Base-by-base conservation (phyloP, 306 rosid genomes). In the Prunus dulcis region DNA sequence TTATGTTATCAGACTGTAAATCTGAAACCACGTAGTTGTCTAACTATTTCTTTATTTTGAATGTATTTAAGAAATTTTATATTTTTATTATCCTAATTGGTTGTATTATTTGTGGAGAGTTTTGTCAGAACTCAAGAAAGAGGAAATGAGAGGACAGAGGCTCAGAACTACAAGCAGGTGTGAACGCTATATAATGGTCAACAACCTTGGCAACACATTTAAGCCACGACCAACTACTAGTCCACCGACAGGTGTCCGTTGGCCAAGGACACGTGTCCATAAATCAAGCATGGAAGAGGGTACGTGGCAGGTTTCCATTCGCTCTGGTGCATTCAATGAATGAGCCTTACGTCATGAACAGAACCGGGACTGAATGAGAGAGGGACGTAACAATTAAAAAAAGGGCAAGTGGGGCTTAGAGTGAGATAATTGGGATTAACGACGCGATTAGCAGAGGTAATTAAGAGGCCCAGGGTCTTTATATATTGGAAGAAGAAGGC, bases 231-330 rank as follows among this genome's bases (percentile, higher is more conserved):
- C 82, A 73, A 76, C 53, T 2, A 7, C 2, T 41, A 22, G 41
- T 12, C 43, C 32, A 86, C 92, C 15, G 88, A 71, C 89, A 83
- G n/a, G 72, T 83, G 91, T 15, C 88, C 0, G 86, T 81, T 25
- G 3, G 0, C 5, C 3, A 0, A 0, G 11, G 83, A 28, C 87
- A 88, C 74, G 83, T 85, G 91, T 83, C 88, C 3, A 0, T 8
- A 1, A 1, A 0, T 2, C 0, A 1, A n/a, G 3, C 17, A 7
- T 1, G 2, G 3, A 28, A 46, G 45, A 0, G 0, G 0, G 3
- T 61, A 46, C 77, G 69, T 74, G 69, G 27, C 46, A 12, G 1
- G 2, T 5, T 0, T 8, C 34, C 5, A 74, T 61, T 61, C 5
- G 78, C 2, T 0, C 0, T 0, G 5, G 2, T 14, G 10, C 30